Base-by-base conservation (phyloP, 176 grass and related monocot genomes). In the Chrysopogon serrulatus region DNA sequence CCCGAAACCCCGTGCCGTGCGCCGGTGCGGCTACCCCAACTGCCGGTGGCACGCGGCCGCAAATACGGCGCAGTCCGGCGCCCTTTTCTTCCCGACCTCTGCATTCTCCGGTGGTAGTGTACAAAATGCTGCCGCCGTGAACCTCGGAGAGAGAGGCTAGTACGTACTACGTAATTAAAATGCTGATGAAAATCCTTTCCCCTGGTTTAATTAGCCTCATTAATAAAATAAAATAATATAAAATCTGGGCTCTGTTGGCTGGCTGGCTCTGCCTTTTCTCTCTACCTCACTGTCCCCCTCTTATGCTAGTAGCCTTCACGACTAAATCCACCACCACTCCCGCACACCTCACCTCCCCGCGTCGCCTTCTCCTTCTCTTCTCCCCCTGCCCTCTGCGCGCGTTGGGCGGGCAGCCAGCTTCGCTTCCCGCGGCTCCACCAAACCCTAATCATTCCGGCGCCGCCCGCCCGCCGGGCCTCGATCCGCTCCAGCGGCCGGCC, bases 261-360 rank as follows among this genome's bases (percentile, higher is more conserved):
- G 43, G 71, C 39, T 4, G 51, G 19, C 2, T 18, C n/a, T 61
- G n/a, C 10, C 56, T 16, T 47, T 33, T 15, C 40, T 36, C 41
- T 32, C 26, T 44, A 35, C 60, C 21, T 65, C 48, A 17, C 11
- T 27, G 16, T 33, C 33, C 21, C 21, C 23, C 12, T 7, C 51
- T 4, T 18, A 14, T 77, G 74, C 49, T 23, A 83, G 84, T 86
- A 90, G 88, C 88, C 84, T 83, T 90, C 88, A 90, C 88, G 88
- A 90, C 88, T 82, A 77, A 90, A 90, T 86, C 71, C 88, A 77
- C 65, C 83, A 39, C 85, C 54, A 35, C 78, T 57, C 21, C 39
- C 30, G 14, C 72, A 74, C 71, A n/a, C 63, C 72, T 53, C 51
- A 53, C 26, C 36, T 57, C 65, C 21, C 33, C 51, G 76, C 89